These are phyloP conservation scores for Escovopsis sp. DNA, from an alignment of 2,329 filamentous ascomycete genomes.

Conservation along the genomic window DNA sequence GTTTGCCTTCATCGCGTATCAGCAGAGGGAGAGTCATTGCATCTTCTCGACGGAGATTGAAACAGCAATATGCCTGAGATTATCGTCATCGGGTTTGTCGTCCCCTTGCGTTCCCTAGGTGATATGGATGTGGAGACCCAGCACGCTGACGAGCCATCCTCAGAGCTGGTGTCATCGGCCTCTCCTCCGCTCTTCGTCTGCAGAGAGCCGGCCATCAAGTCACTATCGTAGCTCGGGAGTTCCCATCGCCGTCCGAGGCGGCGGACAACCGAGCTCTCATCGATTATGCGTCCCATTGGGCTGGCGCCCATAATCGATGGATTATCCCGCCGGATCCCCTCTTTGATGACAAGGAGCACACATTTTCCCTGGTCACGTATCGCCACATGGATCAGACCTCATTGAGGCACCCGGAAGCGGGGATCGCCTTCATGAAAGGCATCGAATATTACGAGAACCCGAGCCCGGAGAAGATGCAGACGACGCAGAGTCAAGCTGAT, in stretches of 20 bases:
- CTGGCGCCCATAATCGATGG: constrained; percentile 33
- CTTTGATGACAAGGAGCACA: constrained; percentile 14
- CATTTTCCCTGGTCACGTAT: constrained; percentile 26
- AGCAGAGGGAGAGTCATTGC: no score
- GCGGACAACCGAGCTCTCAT: constrained; percentile 24
- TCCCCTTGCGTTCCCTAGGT: no score
- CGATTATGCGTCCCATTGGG: constrained; percentile 37
- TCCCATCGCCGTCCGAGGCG: constrained; percentile 31
- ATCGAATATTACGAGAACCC: constrained; percentile 33
- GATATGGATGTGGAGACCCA: no score
- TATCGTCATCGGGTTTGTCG: constrained; percentile 14
- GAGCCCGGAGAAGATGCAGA: constrained; percentile 17
- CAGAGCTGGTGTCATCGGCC: constrained; percentile 33
- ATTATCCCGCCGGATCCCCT: constrained; percentile 18
- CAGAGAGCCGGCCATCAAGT: constrained; percentile 23
- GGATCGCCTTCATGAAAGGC: constrained; percentile 31
- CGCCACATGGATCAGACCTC: constrained; percentile 23
- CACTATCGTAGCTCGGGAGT: constrained; percentile 29
- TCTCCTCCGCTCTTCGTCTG: constrained; percentile 28
- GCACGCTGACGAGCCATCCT: not conserved
- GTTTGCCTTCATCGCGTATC: no score
- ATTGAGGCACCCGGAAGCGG: constrained; percentile 19
- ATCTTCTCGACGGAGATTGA: no score
- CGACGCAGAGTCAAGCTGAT: constrained; percentile 13
- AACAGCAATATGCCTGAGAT: constrained; percentile 10